phyloP scores from a whole-genome alignment of 2,329 filamentous ascomycete genomes.

The Phialocephala sp. region DNA sequence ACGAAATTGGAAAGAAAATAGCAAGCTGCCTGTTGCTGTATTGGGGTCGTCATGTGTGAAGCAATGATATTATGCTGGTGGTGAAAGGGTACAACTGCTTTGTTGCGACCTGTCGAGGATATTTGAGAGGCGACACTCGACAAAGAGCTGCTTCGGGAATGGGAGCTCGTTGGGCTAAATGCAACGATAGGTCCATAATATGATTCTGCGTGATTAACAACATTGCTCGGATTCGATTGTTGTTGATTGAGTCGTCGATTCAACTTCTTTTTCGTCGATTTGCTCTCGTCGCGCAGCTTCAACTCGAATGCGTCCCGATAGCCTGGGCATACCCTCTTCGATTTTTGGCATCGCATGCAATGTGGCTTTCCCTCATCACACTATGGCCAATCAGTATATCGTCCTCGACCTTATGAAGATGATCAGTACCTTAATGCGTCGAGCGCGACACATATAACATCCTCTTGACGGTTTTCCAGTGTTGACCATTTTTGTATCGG shows the following conservation, averaged over 20 bases:
- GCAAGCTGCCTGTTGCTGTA: conserved; percentile 60
- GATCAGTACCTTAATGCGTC: conserved; percentile 56
- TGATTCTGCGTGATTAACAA: neutral
- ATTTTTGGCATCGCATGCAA: conserved; percentile 68
- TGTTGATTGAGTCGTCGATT: conserved; percentile 57
- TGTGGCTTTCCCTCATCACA: conserved; percentile 70
- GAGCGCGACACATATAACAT: conserved; percentile 74
- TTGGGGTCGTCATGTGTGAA: conserved; percentile 50
- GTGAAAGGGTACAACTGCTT: conserved; percentile 45
- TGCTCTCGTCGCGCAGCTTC: conserved; percentile 70
- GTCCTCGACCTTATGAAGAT: neutral
- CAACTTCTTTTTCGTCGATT: conserved; percentile 68
- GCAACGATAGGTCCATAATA: conserved; percentile 42
- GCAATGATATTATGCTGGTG: conserved; percentile 36
- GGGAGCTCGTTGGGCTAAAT: neutral
- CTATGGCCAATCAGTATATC: conserved; percentile 45
- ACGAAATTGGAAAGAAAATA: conserved; percentile 67
- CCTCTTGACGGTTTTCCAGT: conserved; percentile 68
- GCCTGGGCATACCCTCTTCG: conserved; percentile 63
- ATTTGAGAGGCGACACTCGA: conserved; percentile 15
- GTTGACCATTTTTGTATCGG: conserved; percentile 58
- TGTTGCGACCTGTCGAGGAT: conserved; percentile 6
- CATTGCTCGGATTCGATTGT: conserved; percentile 31
- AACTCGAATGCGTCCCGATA: conserved; percentile 67
- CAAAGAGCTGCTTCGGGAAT: conserved; percentile 23